phyloP scores from a whole-genome alignment of 163 green algal genomes.

The Coccomyxa subellipsoidea region DNA sequence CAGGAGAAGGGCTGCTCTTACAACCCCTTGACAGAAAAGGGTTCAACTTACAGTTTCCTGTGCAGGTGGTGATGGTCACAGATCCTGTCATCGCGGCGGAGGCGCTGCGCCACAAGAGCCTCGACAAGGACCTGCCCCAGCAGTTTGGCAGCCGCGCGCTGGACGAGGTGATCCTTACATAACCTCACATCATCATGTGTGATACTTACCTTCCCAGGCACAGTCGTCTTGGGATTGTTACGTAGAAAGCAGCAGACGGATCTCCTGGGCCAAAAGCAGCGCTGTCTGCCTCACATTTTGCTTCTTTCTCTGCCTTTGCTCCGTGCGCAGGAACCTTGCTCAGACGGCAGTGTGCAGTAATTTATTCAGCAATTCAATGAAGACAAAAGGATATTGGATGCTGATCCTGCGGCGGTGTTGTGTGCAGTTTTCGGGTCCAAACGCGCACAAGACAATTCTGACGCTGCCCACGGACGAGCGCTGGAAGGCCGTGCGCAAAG shows the following conservation, averaged over 20 bases:
- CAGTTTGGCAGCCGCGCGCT: background rate
- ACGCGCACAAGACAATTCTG: background rate
- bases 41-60: no score
- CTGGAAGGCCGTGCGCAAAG: slow-evolving; percentile 12
- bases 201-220: background rate
- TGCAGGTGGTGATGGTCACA: background rate
- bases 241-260: background rate
- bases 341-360: background rate
- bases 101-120: background rate
- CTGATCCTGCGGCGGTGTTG: no score
- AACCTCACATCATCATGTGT: background rate
- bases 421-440: background rate
- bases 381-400: no score
- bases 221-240: background rate
- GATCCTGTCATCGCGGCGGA: background rate
- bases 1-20: no score
- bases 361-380: no score
- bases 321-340: no score
- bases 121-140: background rate
- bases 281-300: background rate
- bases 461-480: background rate
- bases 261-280: background rate
- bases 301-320: no score
- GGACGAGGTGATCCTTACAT: background rate
- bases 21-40: no score